A percentile compares a stretch with the other conserved stretches of the same genome.
These are phyloP conservation scores for Prinsepia uniflora DNA, from an alignment of 306 rosid species.

Conservation along the genomic window DNA sequence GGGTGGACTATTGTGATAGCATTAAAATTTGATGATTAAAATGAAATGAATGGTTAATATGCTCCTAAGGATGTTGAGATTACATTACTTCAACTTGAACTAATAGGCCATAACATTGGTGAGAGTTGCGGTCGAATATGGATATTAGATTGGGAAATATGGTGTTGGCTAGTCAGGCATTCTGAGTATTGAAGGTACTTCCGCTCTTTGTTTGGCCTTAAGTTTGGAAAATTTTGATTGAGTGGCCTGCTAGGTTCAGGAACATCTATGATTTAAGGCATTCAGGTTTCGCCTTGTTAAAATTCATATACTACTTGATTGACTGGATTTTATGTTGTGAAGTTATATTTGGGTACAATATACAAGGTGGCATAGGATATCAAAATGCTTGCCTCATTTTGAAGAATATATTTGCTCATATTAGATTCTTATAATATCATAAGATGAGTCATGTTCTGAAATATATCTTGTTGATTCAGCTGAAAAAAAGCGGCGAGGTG, in stretches of 20 bases:
- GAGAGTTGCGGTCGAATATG: neutral
- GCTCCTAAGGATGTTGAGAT: neutral
- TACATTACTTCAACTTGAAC: neutral
- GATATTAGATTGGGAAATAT: no score
- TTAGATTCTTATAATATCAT: neutral
- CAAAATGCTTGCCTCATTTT: neutral
- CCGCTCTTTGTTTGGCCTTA: neutral
- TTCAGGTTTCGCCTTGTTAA: neutral
- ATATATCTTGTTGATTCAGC: slow-evolving; percentile 45
- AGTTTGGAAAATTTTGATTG: neutral
- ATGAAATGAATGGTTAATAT: neutral
- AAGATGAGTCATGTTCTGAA: neutral
- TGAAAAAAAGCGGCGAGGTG: slow-evolving; percentile 71
- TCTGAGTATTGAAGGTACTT: neutral
- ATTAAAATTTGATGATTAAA: neutral
- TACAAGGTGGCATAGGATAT: neutral
- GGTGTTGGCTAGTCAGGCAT: neutral
- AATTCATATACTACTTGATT: neutral
- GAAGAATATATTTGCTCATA: neutral
- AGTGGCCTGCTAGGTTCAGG: neutral
- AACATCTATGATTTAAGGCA: neutral
- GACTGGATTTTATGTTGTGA: neutral
- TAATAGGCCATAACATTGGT: neutral
- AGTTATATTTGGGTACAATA: neutral
- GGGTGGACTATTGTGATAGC: neutral